Evolutionary conservation across 2,329 filamentous ascomycete species (phyloP).

Genomic region (Nigrograna mackinnonii): DNA sequence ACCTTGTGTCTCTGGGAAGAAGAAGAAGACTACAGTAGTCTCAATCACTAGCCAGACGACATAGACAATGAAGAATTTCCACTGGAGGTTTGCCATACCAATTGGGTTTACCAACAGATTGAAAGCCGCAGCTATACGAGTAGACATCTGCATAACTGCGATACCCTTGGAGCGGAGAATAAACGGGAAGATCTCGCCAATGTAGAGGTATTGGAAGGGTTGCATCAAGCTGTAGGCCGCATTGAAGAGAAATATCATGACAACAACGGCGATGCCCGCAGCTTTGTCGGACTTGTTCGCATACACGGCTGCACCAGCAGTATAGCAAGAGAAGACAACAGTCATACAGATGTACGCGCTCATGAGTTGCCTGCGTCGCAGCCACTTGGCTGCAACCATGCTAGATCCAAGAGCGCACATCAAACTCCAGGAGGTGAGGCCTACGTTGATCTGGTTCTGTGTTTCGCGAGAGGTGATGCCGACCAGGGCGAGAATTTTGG

Average conservation of each 20-base stretch:
- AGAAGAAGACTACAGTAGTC: conserved; percentile 23
- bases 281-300: conserved; percentile 42
- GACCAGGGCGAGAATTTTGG: conserved; percentile 63
- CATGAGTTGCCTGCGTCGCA: conserved; percentile 60
- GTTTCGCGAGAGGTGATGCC: conserved; percentile 56
- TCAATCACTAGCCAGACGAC: conserved; percentile 22
- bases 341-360: conserved; percentile 37
- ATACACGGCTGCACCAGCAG: conserved; percentile 43
- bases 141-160: background rate
- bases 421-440: conserved; percentile 55
- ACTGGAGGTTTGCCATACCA: background rate
- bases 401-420: conserved; percentile 59
- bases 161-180: background rate
- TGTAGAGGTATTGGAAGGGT: background rate
- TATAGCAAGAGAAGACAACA: too few relatives aligned
- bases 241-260: conserved; percentile 56
- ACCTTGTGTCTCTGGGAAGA: conserved; percentile 27
- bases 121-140: background rate
- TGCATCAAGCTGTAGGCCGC: conserved; percentile 55
- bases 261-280: conserved; percentile 50
- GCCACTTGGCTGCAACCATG: conserved; percentile 60
- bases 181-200: background rate
- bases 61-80: conserved; percentile 1
- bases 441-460: conserved; percentile 8
- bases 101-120: background rate